Percentiles rank a stretch among this genome's conserved stretches.
Conservation (phyloP, 73 alveolate species). For the Paramecium primaurelia region DNA sequence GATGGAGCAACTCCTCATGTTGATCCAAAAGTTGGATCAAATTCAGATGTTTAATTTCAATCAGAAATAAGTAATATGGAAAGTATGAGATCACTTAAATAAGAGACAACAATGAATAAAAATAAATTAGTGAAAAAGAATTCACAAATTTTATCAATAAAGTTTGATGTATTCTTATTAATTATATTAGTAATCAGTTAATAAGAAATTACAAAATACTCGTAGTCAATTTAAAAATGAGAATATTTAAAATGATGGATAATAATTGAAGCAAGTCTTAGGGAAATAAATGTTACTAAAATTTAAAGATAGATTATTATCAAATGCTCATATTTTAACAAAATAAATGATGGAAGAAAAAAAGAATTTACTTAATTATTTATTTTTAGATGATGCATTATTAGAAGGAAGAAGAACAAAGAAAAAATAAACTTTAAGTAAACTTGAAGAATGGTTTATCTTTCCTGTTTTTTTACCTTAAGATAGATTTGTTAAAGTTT, state of each 20-base stretch:
- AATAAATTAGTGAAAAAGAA: not conserved
- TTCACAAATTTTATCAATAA: not conserved
- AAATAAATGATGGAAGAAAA: not conserved
- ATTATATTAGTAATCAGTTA: not conserved
- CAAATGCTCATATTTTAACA: not conserved
- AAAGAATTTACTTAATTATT: not conserved
- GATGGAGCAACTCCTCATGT: conserved; percentile 6
- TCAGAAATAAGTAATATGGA: conserved; percentile 18
- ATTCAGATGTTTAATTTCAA: not conserved
- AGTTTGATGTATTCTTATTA: not conserved
- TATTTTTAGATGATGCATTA: not conserved
- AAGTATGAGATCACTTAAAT: not conserved
- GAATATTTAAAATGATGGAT: not conserved
- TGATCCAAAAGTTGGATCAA: conserved; percentile 13
- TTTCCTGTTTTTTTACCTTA: not conserved
- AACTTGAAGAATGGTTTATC: not conserved
- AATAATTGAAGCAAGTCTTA: not conserved
- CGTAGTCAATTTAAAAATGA: not conserved
- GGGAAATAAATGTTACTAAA: not conserved
- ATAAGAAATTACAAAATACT: not conserved
- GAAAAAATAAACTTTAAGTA: not conserved
- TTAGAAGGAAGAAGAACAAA: not conserved
- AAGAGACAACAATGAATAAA: not conserved
- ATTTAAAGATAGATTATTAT: not conserved
- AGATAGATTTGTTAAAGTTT: not conserved